A percentile compares a stretch with the other conserved stretches of the same genome.
These are phyloP conservation scores for Trichosporon asahii DNA, from an alignment of 1,284 basidiomycete species.

Conservation along the genomic window DNA sequence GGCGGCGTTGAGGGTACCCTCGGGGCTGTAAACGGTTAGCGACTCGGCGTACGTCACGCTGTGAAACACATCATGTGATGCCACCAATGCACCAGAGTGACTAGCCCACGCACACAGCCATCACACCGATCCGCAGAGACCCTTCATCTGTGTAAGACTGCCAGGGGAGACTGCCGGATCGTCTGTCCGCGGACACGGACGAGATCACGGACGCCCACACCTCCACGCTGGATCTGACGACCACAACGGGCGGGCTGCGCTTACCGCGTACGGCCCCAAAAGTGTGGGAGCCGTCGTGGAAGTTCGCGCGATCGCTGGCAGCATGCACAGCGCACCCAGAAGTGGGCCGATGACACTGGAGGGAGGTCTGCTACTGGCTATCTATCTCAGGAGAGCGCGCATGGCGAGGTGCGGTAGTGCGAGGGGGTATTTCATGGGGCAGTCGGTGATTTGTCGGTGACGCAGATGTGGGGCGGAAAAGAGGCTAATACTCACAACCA, in stretches of 20 bases:
- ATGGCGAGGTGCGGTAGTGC: neutral
- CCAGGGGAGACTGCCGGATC: neutral
- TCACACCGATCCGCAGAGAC: neutral
- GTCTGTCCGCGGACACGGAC: neutral
- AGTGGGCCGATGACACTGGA: neutral
- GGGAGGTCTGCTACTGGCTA: slow-evolving; percentile 1
- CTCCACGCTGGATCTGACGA: neutral
- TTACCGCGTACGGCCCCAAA: neutral
- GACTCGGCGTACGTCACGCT: neutral
- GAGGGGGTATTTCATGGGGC: neutral
- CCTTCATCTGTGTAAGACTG: neutral
- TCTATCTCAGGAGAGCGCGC: neutral
- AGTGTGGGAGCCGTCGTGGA: neutral
- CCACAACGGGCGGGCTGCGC: neutral
- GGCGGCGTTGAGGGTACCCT: slow-evolving; percentile 80
- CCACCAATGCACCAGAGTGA: neutral
- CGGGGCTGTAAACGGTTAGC: slow-evolving; percentile 55
- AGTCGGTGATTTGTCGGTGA: slow-evolving; percentile 2
- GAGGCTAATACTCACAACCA: slow-evolving; percentile 66
- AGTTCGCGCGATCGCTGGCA: neutral
- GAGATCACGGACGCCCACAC: neutral
- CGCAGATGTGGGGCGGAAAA: neutral
- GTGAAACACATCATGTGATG: neutral
- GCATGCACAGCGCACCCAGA: neutral
- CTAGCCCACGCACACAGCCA: neutral